Conservation (phyloP, 305 asterid genomes). For the Solanum hybrid region DNA sequence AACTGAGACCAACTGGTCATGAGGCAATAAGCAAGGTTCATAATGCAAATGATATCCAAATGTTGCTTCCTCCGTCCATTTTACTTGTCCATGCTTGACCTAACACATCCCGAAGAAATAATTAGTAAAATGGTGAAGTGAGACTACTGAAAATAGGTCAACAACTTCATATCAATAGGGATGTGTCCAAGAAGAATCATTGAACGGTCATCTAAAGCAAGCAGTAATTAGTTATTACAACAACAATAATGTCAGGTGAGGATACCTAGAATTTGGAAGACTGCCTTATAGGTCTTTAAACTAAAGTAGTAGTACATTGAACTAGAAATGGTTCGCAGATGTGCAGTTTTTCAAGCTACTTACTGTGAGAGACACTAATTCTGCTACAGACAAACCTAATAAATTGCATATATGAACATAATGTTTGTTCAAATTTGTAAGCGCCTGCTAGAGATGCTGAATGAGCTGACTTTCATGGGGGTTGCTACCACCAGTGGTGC, state of each 20-base stretch:
- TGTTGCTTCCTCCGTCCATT: neutral
- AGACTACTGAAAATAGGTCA: neutral
- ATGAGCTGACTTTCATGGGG: conserved; percentile 85
- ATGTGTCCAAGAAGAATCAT: neutral
- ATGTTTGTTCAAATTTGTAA: conserved; percentile 39
- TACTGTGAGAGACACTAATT: conserved; percentile 20
- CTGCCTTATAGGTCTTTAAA: neutral
- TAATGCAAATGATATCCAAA: neutral
- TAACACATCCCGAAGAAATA: neutral
- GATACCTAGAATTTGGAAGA: conserved; percentile 20
- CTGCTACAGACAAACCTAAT: neutral
- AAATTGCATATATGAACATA: conserved; percentile 14
- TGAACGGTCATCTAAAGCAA: neutral
- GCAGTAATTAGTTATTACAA: conserved; percentile 18
- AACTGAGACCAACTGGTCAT: neutral
- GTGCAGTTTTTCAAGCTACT: conserved; percentile 19
- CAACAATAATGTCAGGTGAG: conserved; percentile 26
- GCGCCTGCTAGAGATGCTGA: conserved; percentile 75
- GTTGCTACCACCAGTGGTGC: conserved; percentile 97
- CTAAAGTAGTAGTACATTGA: neutral
- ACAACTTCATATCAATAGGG: neutral
- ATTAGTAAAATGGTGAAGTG: neutral
- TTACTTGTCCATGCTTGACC: neutral
- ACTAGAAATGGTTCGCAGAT: conserved; percentile 3
- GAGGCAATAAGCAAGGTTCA: conserved; percentile 14